Evolutionary conservation across 129 eudicot genomes (phyloP).

Genomic region (Ambrosia trifida): DNA sequence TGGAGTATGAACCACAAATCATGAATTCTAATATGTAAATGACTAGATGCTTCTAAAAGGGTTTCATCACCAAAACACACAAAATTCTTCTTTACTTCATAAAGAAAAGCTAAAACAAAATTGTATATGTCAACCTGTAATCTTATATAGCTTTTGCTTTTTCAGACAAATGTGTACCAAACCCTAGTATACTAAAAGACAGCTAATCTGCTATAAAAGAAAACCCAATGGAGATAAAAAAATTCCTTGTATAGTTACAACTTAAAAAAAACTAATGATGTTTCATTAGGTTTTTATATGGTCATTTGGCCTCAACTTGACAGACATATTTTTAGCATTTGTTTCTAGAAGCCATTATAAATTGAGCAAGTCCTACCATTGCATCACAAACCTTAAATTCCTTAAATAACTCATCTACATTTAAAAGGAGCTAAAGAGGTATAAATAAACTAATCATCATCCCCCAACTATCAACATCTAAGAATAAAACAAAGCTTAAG

Average conservation of each 20-base stretch:
- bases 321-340: conserved; percentile 3
- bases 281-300: conserved; percentile 10
- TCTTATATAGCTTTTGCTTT: conserved; percentile 7
- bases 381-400: conserved; percentile 20
- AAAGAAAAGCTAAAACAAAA: not conserved
- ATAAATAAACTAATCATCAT: not conserved
- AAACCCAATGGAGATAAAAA: no score
- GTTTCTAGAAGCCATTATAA: conserved; percentile 4
- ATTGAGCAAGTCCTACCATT: conserved; percentile 21
- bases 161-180: conserved; percentile 14
- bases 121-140: conserved; percentile 18
- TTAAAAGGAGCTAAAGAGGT: conserved; percentile 4
- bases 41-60: not conserved
- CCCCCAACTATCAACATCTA: conserved; percentile 15
- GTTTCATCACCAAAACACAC: conserved; percentile 11
- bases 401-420: conserved; percentile 7
- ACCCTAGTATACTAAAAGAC: conserved; percentile 8
- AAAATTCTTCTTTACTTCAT: not conserved
- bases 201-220: conserved; percentile 3
- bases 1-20: not conserved
- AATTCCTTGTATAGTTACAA: no score
- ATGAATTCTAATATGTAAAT: not conserved
- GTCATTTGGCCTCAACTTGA: conserved; percentile 10
- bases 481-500: conserved; percentile 14
- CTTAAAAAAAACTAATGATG: no score